Percentiles rank a stretch among this genome's conserved stretches.
Evolutionary conservation across 176 grass and related monocot species (phyloP).

Genomic region (Elymus sibiricus): DNA sequence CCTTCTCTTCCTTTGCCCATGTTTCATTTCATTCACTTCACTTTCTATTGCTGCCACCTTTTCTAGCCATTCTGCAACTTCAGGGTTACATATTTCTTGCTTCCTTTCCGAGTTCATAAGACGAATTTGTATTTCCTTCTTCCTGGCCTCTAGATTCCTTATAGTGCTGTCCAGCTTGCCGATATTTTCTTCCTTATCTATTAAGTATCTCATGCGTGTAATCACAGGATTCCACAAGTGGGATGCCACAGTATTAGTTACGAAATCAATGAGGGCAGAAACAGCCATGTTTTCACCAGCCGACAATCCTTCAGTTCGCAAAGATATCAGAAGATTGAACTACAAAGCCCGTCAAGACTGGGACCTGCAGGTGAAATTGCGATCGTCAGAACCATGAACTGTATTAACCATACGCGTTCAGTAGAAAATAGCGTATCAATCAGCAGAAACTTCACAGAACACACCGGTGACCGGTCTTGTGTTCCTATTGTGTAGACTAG

Average conservation of each 20-base stretch:
- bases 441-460: not conserved
- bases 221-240: slow-evolving; percentile 27
- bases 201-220: slow-evolving; percentile 4
- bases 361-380: slow-evolving; percentile 2
- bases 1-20: slow-evolving; percentile 14
- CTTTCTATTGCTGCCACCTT: not conserved
- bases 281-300: slow-evolving; percentile 20
- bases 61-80: slow-evolving; percentile 29
- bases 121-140: slow-evolving; percentile 28
- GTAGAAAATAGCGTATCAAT: not conserved
- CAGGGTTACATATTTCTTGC: slow-evolving; percentile 33
- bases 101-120: slow-evolving; percentile 29
- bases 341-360: not conserved
- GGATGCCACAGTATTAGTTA: not conserved
- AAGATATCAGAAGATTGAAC: not conserved
- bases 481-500: not conserved
- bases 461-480: not conserved
- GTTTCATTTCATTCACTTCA: slow-evolving; percentile 22
- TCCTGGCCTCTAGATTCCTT: slow-evolving; percentile 27
- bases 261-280: not conserved
- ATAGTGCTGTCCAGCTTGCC: slow-evolving; percentile 12
- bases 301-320: not conserved
- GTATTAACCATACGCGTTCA: not conserved
- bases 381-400: not conserved
- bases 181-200: slow-evolving; percentile 30